A percentile compares a stretch with the other conserved stretches of the same genome.
These are phyloP conservation scores for Fusarium heterosporum DNA, from an alignment of 2,329 filamentous ascomycete genomes.

Conservation along the genomic window DNA sequence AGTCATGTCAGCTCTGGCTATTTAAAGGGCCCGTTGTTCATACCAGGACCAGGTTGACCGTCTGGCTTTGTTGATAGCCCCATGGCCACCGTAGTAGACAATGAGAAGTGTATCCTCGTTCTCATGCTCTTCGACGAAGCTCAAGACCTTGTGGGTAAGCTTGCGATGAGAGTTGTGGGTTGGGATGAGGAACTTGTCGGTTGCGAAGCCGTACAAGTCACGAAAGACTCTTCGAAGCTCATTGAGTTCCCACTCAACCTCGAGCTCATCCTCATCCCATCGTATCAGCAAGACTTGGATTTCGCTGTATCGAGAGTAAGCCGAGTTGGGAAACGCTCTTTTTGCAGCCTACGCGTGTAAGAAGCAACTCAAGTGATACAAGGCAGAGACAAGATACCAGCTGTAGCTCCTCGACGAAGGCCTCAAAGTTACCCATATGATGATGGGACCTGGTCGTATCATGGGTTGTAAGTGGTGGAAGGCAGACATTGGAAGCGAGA, in stretches of 20 bases:
- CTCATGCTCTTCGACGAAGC: slow-evolving; percentile 45
- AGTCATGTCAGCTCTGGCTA: slow-evolving; percentile 27
- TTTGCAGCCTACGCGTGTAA: slow-evolving; percentile 40
- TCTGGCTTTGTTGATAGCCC: slow-evolving; percentile 44
- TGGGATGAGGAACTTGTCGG: slow-evolving; percentile 43
- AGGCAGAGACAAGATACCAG: slow-evolving; percentile 14
- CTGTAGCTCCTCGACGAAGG: slow-evolving; percentile 42
- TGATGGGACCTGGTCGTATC: slow-evolving; percentile 46
- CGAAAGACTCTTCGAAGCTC: slow-evolving; percentile 39
- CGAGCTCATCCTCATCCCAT: slow-evolving; percentile 46
- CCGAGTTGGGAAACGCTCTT: slow-evolving; percentile 44
- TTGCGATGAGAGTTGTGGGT: slow-evolving; percentile 44
- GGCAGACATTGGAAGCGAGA: slow-evolving; percentile 37
- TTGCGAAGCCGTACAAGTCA: slow-evolving; percentile 40
- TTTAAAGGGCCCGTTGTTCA: background rate
- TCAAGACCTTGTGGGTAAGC: slow-evolving; percentile 40
- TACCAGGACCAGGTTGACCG: slow-evolving; percentile 47
- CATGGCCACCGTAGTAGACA: slow-evolving; percentile 45
- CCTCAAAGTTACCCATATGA: slow-evolving; percentile 42
- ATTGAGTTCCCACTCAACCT: slow-evolving; percentile 43
- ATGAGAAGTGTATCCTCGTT: slow-evolving; percentile 46
- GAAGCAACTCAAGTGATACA: background rate
- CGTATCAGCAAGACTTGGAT: slow-evolving; percentile 44
- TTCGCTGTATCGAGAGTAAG: slow-evolving; percentile 45
- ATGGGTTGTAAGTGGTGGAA: slow-evolving; percentile 42